Evolutionary conservation across 495 filamentous ascomycete species (phyloP).

Genomic region (Penicillium soppii): DNA sequence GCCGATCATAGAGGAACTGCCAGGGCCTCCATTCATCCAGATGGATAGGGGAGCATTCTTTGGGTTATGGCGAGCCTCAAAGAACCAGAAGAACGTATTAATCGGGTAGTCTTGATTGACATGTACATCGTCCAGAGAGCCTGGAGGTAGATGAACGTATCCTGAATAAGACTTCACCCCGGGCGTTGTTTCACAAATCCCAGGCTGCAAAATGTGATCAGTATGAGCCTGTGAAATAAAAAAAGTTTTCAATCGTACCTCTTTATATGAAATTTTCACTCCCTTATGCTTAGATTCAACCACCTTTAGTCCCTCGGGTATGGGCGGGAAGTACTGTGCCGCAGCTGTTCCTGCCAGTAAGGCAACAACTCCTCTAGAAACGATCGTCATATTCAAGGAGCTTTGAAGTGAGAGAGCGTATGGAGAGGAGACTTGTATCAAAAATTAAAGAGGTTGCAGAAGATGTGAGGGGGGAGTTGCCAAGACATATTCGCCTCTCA

Average conservation of each 20-base stretch:
- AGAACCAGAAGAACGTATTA: conserved; percentile 51
- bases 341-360: conserved; percentile 19
- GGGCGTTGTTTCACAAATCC: conserved; percentile 51
- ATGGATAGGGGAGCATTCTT: conserved; percentile 50
- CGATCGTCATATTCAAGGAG: too few relatives aligned
- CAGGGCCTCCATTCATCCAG: conserved; percentile 60
- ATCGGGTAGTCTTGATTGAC: conserved; percentile 37
- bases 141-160: conserved; percentile 43
- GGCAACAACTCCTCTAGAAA: conserved; percentile 8
- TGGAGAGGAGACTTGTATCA: not conserved
- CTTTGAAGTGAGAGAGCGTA: too few relatives aligned
- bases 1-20: conserved; percentile 59
- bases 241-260: conserved; percentile 35
- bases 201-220: conserved; percentile 34
- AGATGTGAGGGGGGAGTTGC: too few relatives aligned
- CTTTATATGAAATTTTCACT: conserved; percentile 63
- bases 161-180: conserved; percentile 45
- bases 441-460: too few relatives aligned
- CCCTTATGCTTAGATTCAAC: conserved; percentile 58
- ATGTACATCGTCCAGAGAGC: conserved; percentile 31
- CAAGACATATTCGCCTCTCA: too few relatives aligned
- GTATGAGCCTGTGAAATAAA: not conserved
- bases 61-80: conserved; percentile 44
- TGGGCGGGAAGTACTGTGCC: conserved; percentile 57
- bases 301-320: conserved; percentile 49